Percentiles rank a stretch among this genome's conserved stretches.
Evolutionary conservation across 2,329 filamentous ascomycete species (phyloP).

Genomic region (Diaporthe sp.): DNA sequence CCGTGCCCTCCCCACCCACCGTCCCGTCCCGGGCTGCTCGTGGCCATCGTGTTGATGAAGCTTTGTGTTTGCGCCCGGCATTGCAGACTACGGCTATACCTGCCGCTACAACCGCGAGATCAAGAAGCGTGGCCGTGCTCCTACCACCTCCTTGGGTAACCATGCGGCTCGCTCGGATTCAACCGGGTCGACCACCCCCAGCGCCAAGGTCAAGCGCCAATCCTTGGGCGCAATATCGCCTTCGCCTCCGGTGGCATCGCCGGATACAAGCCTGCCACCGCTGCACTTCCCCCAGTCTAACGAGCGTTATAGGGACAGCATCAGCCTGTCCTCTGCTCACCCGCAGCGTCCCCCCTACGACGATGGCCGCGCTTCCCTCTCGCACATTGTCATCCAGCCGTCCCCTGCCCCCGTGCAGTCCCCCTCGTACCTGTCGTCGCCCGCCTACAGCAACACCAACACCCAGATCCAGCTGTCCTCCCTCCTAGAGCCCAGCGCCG

Average conservation of each 20-base stretch:
- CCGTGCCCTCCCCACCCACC: not conserved
- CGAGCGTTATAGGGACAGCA: constrained; percentile 22
- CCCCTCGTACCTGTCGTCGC: constrained; percentile 36
- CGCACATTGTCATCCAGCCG: constrained; percentile 29
- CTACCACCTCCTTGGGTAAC: constrained; percentile 38
- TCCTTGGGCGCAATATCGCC: constrained; percentile 33
- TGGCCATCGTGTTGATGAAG: constrained; percentile 11
- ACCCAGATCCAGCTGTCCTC: constrained; percentile 43
- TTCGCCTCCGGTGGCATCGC: constrained; percentile 38
- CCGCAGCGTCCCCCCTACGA: constrained; percentile 17
- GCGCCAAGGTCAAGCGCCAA: constrained; percentile 17
- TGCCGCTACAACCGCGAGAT: constrained; percentile 55
- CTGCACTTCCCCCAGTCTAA: constrained; percentile 27
- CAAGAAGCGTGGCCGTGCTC: constrained; percentile 55
- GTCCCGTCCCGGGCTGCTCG: not conserved
- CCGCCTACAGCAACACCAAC: constrained; percentile 27
- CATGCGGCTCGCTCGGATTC: constrained; percentile 36
- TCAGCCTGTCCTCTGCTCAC: constrained; percentile 24
- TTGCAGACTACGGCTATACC: constrained; percentile 54
- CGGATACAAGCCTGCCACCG: constrained; percentile 33
- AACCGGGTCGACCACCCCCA: constrained; percentile 16
- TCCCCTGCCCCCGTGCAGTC: constrained; percentile 18
- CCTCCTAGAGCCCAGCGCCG: constrained; percentile 40
- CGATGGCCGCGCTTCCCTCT: constrained; percentile 21
- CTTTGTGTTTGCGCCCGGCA: not conserved